Evolutionary conservation across 208 protist genomes (phyloP), one percentile per base, ranked within the genome.

Genomic region (Wallacemonas sp.): DNA sequence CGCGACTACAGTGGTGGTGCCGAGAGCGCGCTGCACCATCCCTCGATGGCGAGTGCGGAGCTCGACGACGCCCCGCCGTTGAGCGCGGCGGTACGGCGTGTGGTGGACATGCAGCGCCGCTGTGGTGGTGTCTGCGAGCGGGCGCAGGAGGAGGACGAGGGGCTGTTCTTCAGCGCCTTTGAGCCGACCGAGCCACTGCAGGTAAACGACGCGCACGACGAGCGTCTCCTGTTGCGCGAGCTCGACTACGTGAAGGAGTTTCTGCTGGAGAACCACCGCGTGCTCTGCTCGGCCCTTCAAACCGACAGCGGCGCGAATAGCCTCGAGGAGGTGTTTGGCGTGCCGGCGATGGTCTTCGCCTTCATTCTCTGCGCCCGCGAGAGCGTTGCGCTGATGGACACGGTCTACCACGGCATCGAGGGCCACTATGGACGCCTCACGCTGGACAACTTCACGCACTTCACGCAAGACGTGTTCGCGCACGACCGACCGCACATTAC

Each of bases 291-390:
- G 0, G 84, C 90, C 32, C 77, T 84, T 48, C 80, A 92, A 32
- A 96, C 87, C 1, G 46, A 84, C 25, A 23, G 70, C 3, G 87
- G 87, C 1, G 85, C 87, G 4, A 96, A 96, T 66, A 50, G 74
- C 32, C 79, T 96, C 18, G 90, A 96, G 67, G 83, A 79, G 2
- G 87, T 96, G 23, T 96, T 96, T 72, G 90, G 90, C 31, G 82
- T 87, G 1, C 90, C 90, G 1, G 82, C 90, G 23, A 96, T 87
- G 14, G 85, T 93, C 18, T 96, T 96, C 49, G 80, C 90, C 0
- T 93, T 96, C 49, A 71, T 96, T 28, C 65, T 82, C 14, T 96
- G 87, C 57, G 82, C 81, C 12, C 78, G 87, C 14, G 85, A 90
- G 57, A 91, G 86, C 29, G 74, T 96, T 11, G 70, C 85, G 1